Percentiles rank a stretch among this genome's conserved stretches.
Conservation (phyloP, 1,284 basidiomycete species). For the Laetiporus sulphureus region DNA sequence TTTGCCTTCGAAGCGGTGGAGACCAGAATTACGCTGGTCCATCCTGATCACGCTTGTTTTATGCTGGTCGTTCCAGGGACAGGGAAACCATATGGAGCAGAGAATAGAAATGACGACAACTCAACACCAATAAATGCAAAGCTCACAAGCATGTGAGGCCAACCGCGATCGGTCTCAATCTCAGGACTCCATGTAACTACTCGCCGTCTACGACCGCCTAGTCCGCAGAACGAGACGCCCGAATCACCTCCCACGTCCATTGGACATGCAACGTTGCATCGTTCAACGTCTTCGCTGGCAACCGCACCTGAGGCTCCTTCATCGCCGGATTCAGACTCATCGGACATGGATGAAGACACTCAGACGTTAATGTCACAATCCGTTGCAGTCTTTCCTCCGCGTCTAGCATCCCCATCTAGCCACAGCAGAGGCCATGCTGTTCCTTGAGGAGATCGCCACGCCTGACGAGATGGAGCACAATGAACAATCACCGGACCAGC, state of each 20-base stretch:
- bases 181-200: constrained; percentile 41
- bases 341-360: constrained; percentile 55
- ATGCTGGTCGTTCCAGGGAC: constrained; percentile 53
- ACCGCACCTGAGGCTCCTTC: constrained; percentile 21
- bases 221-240: too few species aligned
- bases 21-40: constrained; percentile 59
- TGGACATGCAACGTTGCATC: background rate
- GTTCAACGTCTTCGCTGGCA: background rate
- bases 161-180: constrained; percentile 4
- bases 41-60: constrained; percentile 55
- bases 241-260: constrained; percentile 1
- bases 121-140: too few species aligned
- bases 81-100: constrained; percentile 50
- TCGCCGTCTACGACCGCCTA: constrained; percentile 32
- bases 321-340: constrained; percentile 32
- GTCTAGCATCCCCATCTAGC: constrained; percentile 39
- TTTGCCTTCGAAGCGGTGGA: constrained; percentile 75
- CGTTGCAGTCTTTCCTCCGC: constrained; percentile 45
- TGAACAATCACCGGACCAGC: background rate
- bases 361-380: constrained; percentile 72
- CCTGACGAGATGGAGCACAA: too few species aligned
- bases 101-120: constrained; percentile 16
- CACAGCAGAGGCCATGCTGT: constrained; percentile 40
- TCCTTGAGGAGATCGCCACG: constrained; percentile 66
- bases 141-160: background rate